Evolutionary conservation across 805 yeast species (phyloP), one percentile per base, ranked within the genome.

Genomic region (Dipodascus geniculatus): DNA sequence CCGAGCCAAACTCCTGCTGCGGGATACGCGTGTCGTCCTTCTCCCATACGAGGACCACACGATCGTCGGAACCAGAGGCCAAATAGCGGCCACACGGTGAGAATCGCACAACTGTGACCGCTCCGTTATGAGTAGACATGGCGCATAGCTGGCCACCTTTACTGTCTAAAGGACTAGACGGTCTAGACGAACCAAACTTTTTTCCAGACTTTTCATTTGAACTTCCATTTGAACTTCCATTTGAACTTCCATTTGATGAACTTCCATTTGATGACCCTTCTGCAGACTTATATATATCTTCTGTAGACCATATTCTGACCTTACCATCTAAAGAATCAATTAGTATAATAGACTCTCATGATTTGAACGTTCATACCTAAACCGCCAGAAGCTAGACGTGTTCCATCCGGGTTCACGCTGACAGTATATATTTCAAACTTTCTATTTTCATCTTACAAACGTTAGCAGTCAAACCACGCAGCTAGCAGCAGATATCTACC

Each of bases 91-190:
- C 96, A 61, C 85, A 86, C 0, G 98, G 97, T 0, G 95, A 86
- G 65, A 93, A 93, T 61, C 90, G 77, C 22, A 93, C 93, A 54
- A 88, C 83, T 0, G 99, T 93, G 2, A 93, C 97, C 1, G 96
- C 96, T 51, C 99, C 99, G 22, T 93, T 88, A 65, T 93, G 99
- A 53, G 96, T 78, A 42, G 93, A 83, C 96, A 93, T 87, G 23
- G 93, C 83, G 55, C 95, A 87, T 17, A 90, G 68, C 2, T 96
- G 95, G 24, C 62, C 57, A 56, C 14, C 17, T 50, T 31, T 23
- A 20, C 38, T 50, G 8, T 3, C 11, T 17, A 20, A 20, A 2
- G 42, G 17, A 23, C 31, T 16, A 20, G 1, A 52, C 2, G 3
- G 56, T 49, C 14, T 38, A 42, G 19, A 48, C n/a, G n/a, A n/a